These are phyloP conservation scores for Craterostigma plantagineum DNA, from an alignment of 257 asterid genomes.

Conservation along the genomic window DNA sequence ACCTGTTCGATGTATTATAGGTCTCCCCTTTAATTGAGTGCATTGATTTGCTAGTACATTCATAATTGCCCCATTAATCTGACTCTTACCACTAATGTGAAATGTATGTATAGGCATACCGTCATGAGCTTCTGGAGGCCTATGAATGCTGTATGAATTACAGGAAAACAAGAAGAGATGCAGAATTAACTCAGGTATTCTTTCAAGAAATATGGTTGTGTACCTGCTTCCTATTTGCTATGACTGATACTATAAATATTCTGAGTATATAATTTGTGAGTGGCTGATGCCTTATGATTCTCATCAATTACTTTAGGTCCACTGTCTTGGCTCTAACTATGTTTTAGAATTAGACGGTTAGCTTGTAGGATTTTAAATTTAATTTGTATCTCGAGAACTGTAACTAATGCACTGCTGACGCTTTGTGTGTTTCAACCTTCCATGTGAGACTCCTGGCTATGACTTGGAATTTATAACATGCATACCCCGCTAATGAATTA, in stretches of 20 bases:
- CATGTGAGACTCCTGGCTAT: no score
- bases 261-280: constrained; percentile 1
- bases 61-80: background rate
- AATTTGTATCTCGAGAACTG: no score
- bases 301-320: no score
- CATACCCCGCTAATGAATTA: background rate
- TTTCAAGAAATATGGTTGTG: constrained; percentile 5
- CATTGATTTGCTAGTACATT: background rate
- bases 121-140: constrained; percentile 80
- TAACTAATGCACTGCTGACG: no score
- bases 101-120: constrained; percentile 46
- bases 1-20: no score
- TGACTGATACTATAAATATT: no score
- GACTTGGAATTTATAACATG: no score
- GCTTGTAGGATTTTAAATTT: no score
- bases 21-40: background rate
- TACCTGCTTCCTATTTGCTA: constrained; percentile 3
- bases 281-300: background rate
- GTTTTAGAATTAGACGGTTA: no score
- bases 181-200: constrained; percentile 90
- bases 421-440: no score
- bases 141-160: constrained; percentile 80
- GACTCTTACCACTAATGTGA: constrained; percentile 6
- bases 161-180: constrained; percentile 71
- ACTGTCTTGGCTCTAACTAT: no score